These are phyloP conservation scores for Eutrema yunnanense DNA, from an alignment of 345 rosid species.

Conservation along the genomic window DNA sequence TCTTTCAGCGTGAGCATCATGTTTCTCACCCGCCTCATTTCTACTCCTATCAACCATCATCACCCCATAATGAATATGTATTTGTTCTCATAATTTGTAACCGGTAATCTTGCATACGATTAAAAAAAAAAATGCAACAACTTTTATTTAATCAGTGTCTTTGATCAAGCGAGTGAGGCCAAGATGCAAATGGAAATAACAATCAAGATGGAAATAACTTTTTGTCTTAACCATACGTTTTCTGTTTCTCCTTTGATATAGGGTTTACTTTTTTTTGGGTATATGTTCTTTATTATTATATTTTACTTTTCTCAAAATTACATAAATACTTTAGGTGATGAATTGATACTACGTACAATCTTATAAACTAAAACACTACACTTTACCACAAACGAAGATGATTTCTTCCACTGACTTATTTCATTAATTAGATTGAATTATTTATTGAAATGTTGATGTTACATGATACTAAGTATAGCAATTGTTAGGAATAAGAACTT, in stretches of 20 bases:
- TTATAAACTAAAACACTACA: not conserved
- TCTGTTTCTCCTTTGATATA: slow-evolving; percentile 1
- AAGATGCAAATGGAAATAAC: not conserved
- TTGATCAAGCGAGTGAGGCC: slow-evolving; percentile 11
- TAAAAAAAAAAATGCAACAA: no score
- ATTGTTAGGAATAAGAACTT: not conserved
- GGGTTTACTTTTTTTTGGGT: not conserved
- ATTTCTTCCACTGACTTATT: not conserved
- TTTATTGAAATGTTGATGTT: not conserved
- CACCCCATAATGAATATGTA: no score
- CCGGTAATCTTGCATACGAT: no score
- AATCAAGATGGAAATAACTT: slow-evolving; percentile 12
- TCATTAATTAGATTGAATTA: not conserved
- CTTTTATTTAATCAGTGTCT: not conserved
- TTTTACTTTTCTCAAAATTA: not conserved
- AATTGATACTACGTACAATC: not conserved
- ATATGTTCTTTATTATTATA: no score
- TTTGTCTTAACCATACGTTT: slow-evolving; percentile 6
- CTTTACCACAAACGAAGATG: not conserved
- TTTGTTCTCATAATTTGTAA: no score
- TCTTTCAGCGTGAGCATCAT: no score
- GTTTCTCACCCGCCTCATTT: no score
- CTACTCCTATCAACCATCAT: no score
- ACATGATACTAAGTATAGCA: not conserved
- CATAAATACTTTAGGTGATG: not conserved